These are phyloP conservation scores for Mortierella sp. DNA, from an alignment of 371 early-diverging fungal genomes.

Conservation along the genomic window DNA sequence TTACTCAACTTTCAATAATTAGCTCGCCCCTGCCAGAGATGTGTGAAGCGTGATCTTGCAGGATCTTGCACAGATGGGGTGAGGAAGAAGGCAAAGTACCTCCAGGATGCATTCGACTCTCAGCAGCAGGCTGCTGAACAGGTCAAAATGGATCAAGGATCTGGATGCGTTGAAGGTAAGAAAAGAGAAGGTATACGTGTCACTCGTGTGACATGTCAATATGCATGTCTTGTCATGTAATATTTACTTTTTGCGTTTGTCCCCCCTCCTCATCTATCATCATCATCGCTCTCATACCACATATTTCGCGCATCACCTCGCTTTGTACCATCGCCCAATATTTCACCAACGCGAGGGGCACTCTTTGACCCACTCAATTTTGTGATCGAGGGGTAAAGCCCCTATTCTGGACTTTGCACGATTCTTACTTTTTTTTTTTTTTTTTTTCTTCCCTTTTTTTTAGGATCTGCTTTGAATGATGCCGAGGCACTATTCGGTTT, in stretches of 20 bases:
- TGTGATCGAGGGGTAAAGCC: neutral
- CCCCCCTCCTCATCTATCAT: no score
- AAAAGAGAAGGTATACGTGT: neutral
- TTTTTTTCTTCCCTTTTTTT: neutral
- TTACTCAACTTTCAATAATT: no score
- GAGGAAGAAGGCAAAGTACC: constrained; percentile 87
- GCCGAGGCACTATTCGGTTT: constrained; percentile 49
- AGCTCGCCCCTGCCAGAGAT: constrained; percentile 89
- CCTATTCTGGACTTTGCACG: neutral
- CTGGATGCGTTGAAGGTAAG: no score
- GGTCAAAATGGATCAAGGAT: constrained; percentile 9
- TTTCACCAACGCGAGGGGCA: neutral
- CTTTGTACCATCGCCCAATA: neutral
- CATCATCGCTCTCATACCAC: no score
- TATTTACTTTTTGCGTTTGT: no score
- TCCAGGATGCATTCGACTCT: constrained; percentile 64
- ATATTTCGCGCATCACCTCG: neutral
- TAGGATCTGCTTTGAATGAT: constrained; percentile 40
- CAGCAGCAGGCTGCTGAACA: constrained; percentile 43
- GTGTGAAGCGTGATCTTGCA: constrained; percentile 81
- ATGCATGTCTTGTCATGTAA: no score
- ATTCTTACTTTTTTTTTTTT: neutral
- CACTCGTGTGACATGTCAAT: no score
- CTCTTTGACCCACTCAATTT: no score
- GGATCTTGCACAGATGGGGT: constrained; percentile 81